Base-by-base conservation (phyloP, 1,139 yeast genomes). In the Protomyces inouyei region DNA sequence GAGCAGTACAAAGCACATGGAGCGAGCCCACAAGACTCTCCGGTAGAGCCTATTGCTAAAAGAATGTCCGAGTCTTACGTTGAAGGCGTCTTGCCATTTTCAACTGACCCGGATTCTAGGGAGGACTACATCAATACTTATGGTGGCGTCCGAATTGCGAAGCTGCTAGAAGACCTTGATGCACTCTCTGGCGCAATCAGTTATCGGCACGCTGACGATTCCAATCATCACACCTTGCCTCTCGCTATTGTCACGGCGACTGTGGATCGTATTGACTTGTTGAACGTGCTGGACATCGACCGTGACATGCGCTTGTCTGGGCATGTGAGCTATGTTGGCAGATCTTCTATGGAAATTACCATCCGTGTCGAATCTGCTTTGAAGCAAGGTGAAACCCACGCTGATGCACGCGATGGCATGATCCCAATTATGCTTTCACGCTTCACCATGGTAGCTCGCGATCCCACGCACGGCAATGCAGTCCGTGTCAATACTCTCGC, bases 371-470 rank as follows among this genome's bases (percentile, higher is more conserved):
- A 68, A 23, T 69, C 69, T n/a, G 66, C 73, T 70, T 70, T 76
- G 68, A 77, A 79, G 68, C 71, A 74, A 64, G 77, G 78, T 71
- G 64, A 60, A 14, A 36, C 12, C 28, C 51, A 57, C 16, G 52
- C 54, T 8, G 63, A 60, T 25, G 55, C 23, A 21, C 48, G 32
- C 38, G 48, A 45, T 35, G 64, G 64, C 55, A 35, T 78, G 64
- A 83, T 82, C 66, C 81, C 83, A 45, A 87, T 91, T 74, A 77
- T 91, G 71, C 85, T 91, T 40, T 97, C 97, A 14, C 88, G 88
- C 73, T 92, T 92, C 79, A 92, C 98, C 0, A 91, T 92, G 77
- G 98, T 91, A 46, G 97, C 97, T 18, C 83, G 97, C 74, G 88
- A 92, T 74, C 97, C 97, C 12, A 83, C 83, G 63, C 90, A 97